Percentiles rank a stretch among this genome's conserved stretches.
Conservation (phyloP, 177 flowering plant species). For the Vitis hybrid region DNA sequence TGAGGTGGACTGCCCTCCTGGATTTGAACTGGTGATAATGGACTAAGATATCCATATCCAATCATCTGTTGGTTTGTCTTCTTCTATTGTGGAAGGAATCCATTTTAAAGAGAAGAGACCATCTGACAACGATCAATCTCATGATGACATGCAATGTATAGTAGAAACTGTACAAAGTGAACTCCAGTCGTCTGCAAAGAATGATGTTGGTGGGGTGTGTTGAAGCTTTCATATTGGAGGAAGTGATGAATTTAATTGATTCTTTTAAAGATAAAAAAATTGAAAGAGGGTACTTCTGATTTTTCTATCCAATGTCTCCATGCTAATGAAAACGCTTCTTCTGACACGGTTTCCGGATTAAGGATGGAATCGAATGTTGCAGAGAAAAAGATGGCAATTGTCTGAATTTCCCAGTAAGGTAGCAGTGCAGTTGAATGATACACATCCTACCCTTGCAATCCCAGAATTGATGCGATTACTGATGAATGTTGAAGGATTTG, state of each 20-base stretch:
- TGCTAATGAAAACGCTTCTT: slow-evolving; percentile 6
- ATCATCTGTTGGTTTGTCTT: slow-evolving; percentile 18
- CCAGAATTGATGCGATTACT: slow-evolving; percentile 95
- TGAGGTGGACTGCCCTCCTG: slow-evolving; percentile 60
- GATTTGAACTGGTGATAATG: slow-evolving; percentile 36
- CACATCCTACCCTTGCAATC: slow-evolving; percentile 97
- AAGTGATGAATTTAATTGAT: slow-evolving; percentile 32
- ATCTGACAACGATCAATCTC: slow-evolving; percentile 3
- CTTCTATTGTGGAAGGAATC: slow-evolving; percentile 12
- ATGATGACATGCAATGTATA: slow-evolving; percentile 29
- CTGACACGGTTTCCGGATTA: slow-evolving; percentile 13
- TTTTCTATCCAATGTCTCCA: slow-evolving; percentile 4
- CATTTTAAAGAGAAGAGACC: slow-evolving; percentile 7
- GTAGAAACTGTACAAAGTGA: slow-evolving; percentile 47
- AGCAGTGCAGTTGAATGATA: slow-evolving; percentile 94
- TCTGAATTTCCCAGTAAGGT: slow-evolving; percentile 89
- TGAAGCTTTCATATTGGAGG: slow-evolving; percentile 43
- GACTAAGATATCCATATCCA: slow-evolving; percentile 12
- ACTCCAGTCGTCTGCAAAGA: slow-evolving; percentile 46
- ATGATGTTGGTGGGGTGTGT: slow-evolving; percentile 38
- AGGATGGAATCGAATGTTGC: slow-evolving; percentile 7
- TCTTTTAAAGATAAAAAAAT: slow-evolving; percentile 9
- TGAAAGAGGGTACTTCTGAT: slow-evolving; percentile 28
- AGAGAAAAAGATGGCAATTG: slow-evolving; percentile 45
- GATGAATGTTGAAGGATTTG: slow-evolving; percentile 93